Evolutionary conservation across 2,329 filamentous ascomycete genomes (phyloP), one percentile per base, ranked within the genome.

Genomic region (Ceratocystis diversiconidia): DNA sequence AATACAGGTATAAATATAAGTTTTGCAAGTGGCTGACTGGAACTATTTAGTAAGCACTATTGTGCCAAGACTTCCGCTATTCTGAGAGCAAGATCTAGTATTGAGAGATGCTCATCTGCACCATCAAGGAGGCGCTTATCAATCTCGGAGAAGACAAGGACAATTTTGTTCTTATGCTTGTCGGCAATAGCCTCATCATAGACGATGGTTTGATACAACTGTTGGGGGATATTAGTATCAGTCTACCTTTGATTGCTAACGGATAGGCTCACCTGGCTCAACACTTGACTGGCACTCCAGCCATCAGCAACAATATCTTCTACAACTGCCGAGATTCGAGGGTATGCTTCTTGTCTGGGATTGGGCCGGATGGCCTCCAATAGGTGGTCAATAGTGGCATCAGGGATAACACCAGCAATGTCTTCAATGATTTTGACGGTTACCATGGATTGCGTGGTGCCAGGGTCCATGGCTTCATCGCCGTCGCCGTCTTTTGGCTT

Each of bases 101-200:
- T 88, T 0, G 89, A 90, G 28, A 99, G 78, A 73, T 99, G 92
- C 76, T 99, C 94, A 73, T 99, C 94, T 1, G 92, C 88, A 7
- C 94, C 94, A 74, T 99, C 95, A 5, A 96, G 88, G 60, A 99
- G 76, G 69, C 94, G 83, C 80, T 97, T 97, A 73, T 99, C 94
- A 32, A 92, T 82, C 74, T 97, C 92, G 0, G 92, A 96, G 73
- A 99, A 99, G 2, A 92, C 80, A 68, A 89, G 80, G 61, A 92
- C 87, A 67, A 99, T 92, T 74, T 87, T 87, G 73, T 92, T 95
- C 78, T 99, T 99, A 72, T 95, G 89, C 12, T 84, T 76, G 72
- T 96, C 90, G 0, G 85, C 84, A 28, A 96, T 86, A 6, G 85
- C 81, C 74, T 97, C 94, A 72, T 96, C 90, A 72, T 84, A 89